phyloP scores from a whole-genome alignment of 352 stramenopile genomes.

The Phytophthora pini region DNA sequence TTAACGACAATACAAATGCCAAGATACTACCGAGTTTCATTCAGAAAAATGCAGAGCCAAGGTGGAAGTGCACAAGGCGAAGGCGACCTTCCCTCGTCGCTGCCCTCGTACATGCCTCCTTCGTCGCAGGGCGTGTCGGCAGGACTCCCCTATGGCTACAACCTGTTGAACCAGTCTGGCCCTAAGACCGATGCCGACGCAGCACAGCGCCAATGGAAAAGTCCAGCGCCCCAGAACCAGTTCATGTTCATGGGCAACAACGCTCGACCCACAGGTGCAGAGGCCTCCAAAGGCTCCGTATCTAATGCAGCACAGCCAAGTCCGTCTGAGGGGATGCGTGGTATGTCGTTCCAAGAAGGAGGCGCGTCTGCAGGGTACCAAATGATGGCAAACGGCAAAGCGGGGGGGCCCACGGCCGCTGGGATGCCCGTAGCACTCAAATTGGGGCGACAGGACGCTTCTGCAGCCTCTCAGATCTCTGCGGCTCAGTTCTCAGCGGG shows the following conservation, averaged over 20 bases:
- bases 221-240: slow-evolving; percentile 40
- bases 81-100: slow-evolving; percentile 70
- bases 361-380: slow-evolving; percentile 16
- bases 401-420: slow-evolving; percentile 8
- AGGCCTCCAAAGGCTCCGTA: slow-evolving; percentile 9
- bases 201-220: slow-evolving; percentile 66
- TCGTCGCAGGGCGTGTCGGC: slow-evolving; percentile 19
- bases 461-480: slow-evolving; percentile 60
- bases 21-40: not conserved
- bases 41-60: slow-evolving; percentile 33
- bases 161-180: slow-evolving; percentile 34
- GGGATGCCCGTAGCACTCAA: slow-evolving; percentile 28
- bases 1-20: slow-evolving; percentile 4
- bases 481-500: slow-evolving; percentile 84
- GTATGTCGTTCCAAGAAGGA: slow-evolving; percentile 70
- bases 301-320: slow-evolving; percentile 30
- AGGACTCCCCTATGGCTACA: slow-evolving; percentile 43
- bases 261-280: not conserved
- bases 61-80: slow-evolving; percentile 29
- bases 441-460: slow-evolving; percentile 42
- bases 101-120: slow-evolving; percentile 77
- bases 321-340: slow-evolving; percentile 63
- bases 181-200: slow-evolving; percentile 36
- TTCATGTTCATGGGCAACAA: slow-evolving; percentile 54
- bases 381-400: slow-evolving; percentile 40